Percentiles rank a stretch among this genome's conserved stretches.
These are phyloP conservation scores for Colletotrichum musicola DNA, from an alignment of 2,329 filamentous ascomycete genomes.

Conservation along the genomic window DNA sequence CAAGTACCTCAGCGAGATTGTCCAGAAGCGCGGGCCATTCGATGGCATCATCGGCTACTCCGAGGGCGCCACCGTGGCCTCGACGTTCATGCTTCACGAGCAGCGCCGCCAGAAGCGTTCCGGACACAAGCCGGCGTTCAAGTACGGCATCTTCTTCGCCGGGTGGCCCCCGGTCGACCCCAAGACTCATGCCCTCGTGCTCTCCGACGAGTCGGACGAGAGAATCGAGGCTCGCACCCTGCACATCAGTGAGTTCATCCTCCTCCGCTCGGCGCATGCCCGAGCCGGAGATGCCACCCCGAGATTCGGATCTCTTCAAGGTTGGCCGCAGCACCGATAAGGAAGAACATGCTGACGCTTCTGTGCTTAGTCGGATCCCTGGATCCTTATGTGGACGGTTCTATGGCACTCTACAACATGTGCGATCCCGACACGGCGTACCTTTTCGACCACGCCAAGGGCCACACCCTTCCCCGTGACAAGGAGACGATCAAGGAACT, in stretches of 20 bases:
- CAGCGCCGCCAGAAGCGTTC: constrained; percentile 48
- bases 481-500: constrained; percentile 61
- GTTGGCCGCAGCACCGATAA: neutral
- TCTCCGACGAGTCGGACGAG: constrained; percentile 62
- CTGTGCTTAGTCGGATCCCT: constrained; percentile 58
- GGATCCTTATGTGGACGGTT: constrained; percentile 72
- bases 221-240: constrained; percentile 65
- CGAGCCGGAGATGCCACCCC: neutral
- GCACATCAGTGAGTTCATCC: constrained; percentile 59
- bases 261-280: neutral
- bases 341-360: constrained; percentile 37
- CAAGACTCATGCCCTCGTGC: constrained; percentile 56
- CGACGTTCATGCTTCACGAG: constrained; percentile 65
- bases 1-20: constrained; percentile 57
- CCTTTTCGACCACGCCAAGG: constrained; percentile 75
- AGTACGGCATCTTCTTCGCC: constrained; percentile 65
- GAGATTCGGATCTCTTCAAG: neutral
- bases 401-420: constrained; percentile 71
- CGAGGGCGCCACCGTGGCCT: constrained; percentile 69
- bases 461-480: constrained; percentile 71
- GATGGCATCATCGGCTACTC: constrained; percentile 72
- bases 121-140: constrained; percentile 51
- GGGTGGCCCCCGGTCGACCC: constrained; percentile 66
- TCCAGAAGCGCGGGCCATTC: constrained; percentile 60
- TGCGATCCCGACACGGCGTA: constrained; percentile 70